Conservation (phyloP, 768 basidiomycete species). For the Exsudoporus frostii region DNA sequence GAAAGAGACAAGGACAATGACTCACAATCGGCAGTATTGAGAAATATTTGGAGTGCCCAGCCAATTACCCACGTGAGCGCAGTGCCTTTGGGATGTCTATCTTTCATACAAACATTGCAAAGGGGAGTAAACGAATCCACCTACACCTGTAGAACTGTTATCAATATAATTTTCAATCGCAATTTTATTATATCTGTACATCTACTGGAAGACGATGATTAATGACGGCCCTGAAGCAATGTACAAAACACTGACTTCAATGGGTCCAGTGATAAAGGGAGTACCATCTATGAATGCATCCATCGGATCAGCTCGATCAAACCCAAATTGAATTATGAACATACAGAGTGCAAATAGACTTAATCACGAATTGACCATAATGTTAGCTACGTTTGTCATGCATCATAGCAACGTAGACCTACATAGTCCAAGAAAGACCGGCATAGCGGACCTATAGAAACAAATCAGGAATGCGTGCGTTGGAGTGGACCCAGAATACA, state of each 20-base stretch:
- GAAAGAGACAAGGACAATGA: too few species aligned
- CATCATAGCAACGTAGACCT: background rate
- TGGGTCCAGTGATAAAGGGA: background rate
- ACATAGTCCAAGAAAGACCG: background rate
- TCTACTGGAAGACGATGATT: background rate
- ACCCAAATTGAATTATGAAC: background rate
- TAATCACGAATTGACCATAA: too few species aligned
- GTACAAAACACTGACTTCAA: background rate
- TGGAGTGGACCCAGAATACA: background rate
- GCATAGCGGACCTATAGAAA: background rate
- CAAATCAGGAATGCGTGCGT: background rate
- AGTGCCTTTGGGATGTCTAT: background rate
- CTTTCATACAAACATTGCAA: too few species aligned
- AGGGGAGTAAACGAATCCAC: background rate
- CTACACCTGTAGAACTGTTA: background rate
- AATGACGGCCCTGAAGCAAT: background rate
- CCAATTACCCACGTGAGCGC: fast-evolving
- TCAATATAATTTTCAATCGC: fast-evolving
- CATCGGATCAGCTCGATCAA: too few species aligned
- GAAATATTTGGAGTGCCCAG: background rate
- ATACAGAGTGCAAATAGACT: background rate
- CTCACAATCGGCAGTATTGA: too few species aligned
- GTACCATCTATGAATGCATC: too few species aligned
- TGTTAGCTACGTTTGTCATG: background rate
- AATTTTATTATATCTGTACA: background rate